A percentile compares a stretch with the other conserved stretches of the same genome.
Evolutionary conservation across 345 rosid species (phyloP).

Genomic region (Bruguiera parviflora): DNA sequence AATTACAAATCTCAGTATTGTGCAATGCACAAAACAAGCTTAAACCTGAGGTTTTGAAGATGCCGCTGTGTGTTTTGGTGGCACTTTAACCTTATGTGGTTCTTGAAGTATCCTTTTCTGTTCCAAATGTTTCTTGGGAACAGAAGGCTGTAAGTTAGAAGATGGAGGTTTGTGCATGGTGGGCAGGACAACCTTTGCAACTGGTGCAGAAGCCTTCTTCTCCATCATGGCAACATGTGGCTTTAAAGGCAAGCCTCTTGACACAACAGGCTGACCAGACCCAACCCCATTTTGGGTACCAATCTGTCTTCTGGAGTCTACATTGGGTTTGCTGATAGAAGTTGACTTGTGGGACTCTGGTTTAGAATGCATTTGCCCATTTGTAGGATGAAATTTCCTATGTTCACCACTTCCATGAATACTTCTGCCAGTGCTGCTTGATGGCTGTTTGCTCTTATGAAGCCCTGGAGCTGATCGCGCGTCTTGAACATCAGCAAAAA

Average conservation of each 20-base stretch:
- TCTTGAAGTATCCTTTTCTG: conserved; percentile 44
- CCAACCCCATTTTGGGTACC: conserved; percentile 21
- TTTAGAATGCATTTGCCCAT: conserved; percentile 40
- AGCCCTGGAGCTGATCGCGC: conserved; percentile 52
- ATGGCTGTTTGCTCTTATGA: conserved; percentile 41
- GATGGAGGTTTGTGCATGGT: conserved; percentile 28
- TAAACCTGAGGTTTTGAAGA: conserved; percentile 50
- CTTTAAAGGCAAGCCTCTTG: conserved; percentile 44
- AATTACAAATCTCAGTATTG: not conserved
- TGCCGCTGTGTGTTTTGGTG: conserved; percentile 41
- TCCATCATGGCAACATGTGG: conserved; percentile 29
- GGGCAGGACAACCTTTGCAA: conserved; percentile 30
- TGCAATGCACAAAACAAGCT: not conserved
- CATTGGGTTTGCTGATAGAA: conserved; percentile 32
- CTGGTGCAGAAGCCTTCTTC: conserved; percentile 35
- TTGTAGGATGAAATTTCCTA: conserved; percentile 35
- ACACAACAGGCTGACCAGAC: conserved; percentile 40
- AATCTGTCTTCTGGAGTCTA: conserved; percentile 50
- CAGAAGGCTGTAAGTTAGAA: conserved; percentile 24
- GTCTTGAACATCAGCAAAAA: conserved; percentile 72
- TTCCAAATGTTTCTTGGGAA: conserved; percentile 46
- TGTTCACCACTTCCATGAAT: conserved; percentile 43
- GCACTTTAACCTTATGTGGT: conserved; percentile 29
- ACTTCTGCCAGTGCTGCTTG: conserved; percentile 42
- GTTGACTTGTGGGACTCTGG: conserved; percentile 35